Percentiles rank a stretch among this genome's conserved stretches.
Evolutionary conservation across 305 asterid species (phyloP).

Genomic region (Andrographis paniculata): DNA sequence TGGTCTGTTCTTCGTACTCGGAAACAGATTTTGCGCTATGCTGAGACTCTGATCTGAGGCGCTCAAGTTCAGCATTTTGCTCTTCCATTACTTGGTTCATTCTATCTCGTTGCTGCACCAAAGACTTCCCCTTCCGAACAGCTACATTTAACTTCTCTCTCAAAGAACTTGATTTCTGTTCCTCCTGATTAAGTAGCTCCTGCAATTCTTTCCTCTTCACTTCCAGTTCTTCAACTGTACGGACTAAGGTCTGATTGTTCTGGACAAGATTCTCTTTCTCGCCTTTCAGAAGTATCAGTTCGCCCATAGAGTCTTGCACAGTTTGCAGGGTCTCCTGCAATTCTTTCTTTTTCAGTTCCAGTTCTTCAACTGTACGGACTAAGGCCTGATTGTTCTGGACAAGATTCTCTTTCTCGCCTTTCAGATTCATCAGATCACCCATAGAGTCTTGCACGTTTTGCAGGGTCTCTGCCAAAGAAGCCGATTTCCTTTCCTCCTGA

Average conservation of each 20-base stretch:
- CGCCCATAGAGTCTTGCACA: constrained; percentile 19
- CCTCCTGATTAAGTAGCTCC: constrained; percentile 70
- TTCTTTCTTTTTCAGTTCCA: constrained; percentile 51
- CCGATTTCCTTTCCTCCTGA: constrained; percentile 76
- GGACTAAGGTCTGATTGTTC: constrained; percentile 48
- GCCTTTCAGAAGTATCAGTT: constrained; percentile 53
- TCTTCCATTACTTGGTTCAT: constrained; percentile 80
- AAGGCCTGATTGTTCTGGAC: constrained; percentile 45
- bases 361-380: constrained; percentile 46
- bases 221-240: constrained; percentile 50
- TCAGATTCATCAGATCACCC: constrained; percentile 44
- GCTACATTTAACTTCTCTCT: constrained; percentile 92
- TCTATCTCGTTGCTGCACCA: constrained; percentile 86
- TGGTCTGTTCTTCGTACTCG: constrained; percentile 48
- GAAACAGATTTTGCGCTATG: constrained; percentile 37
- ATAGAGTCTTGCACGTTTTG: constrained; percentile 3
- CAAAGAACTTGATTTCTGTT: constrained; percentile 68
- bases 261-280: constrained; percentile 47
- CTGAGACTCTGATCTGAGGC: constrained; percentile 46
- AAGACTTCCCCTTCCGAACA: constrained; percentile 87
- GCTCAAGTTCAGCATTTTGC: constrained; percentile 51
- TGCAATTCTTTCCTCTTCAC: constrained; percentile 53
- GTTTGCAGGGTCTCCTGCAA: constrained; percentile 46
- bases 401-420: constrained; percentile 60
- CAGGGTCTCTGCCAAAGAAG: constrained; percentile 59